These are phyloP conservation scores for Moesziomyces parantarcticus DNA, from an alignment of 1,284 basidiomycete species.

Conservation along the genomic window DNA sequence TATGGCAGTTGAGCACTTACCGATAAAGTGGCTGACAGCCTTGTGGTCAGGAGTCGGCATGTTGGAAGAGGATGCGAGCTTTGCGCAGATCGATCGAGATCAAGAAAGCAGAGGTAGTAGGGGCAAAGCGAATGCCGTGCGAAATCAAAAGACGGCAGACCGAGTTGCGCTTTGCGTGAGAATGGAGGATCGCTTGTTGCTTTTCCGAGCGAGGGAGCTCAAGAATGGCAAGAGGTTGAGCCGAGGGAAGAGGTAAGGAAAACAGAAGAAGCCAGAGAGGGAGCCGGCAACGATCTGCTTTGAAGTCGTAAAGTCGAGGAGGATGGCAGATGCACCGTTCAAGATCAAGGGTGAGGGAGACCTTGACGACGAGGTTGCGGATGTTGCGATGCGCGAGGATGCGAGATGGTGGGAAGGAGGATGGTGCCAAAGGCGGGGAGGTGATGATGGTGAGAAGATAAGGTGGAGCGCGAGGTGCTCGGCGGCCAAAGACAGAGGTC, in stretches of 20 bases:
- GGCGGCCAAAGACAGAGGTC: not conserved
- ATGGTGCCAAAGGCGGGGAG: conserved; percentile 7
- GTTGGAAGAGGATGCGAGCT: not conserved
- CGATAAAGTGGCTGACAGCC: conserved; percentile 62
- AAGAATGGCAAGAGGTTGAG: conserved; percentile 2
- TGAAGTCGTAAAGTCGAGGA: not conserved
- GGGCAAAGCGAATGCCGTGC: not conserved
- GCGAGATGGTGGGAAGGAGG: conserved; percentile 1
- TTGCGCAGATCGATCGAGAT: not conserved
- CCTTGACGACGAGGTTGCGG: conserved; percentile 34
- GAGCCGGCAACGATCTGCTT: conserved; percentile 10
- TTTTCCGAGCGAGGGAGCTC: conserved; percentile 23
- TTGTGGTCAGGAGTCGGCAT: conserved; percentile 61
- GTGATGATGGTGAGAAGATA: conserved; percentile 19
- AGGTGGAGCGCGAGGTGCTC: not conserved
- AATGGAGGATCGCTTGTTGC: not conserved
- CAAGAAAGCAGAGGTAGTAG: not conserved
- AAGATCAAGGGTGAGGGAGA: conserved; percentile 48
- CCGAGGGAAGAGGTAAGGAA: not conserved
- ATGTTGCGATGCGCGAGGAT: not conserved
- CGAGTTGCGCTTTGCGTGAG: not conserved
- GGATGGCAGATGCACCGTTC: conserved; percentile 13
- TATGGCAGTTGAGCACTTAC: conserved; percentile 38
- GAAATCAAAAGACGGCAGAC: not conserved
- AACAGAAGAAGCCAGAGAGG: conserved; percentile 20